A percentile compares a stretch with the other conserved stretches of the same genome.
These are phyloP conservation scores for Shiraia sp. DNA, from an alignment of 2,329 filamentous ascomycete genomes.

Conservation along the genomic window DNA sequence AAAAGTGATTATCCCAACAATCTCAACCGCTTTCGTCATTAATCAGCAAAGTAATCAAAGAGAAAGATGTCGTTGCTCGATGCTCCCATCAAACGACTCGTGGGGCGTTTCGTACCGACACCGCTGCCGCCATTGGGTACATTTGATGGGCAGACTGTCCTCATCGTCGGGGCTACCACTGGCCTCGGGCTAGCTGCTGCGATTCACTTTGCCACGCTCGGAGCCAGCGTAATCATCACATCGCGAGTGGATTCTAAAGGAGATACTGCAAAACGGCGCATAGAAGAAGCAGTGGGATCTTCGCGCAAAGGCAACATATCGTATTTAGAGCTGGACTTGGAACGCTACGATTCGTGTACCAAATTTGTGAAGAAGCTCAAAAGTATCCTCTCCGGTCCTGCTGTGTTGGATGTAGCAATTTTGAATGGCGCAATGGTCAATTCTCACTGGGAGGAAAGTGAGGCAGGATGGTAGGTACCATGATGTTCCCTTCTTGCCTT, in stretches of 20 bases:
- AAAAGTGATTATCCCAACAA: too few relatives aligned
- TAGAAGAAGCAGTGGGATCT: slow-evolving; percentile 8
- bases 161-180: slow-evolving; percentile 44
- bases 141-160: slow-evolving; percentile 40
- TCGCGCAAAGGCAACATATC: slow-evolving; percentile 9
- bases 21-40: too few relatives aligned
- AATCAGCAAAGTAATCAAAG: too few relatives aligned
- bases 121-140: slow-evolving; percentile 8
- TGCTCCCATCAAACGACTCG: slow-evolving; percentile 8
- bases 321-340: slow-evolving; percentile 11
- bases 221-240: slow-evolving; percentile 25
- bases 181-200: slow-evolving; percentile 31
- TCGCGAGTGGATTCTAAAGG: slow-evolving; percentile 10
- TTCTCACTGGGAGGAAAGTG: slow-evolving; percentile 13
- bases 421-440: slow-evolving; percentile 11
- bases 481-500: neutral
- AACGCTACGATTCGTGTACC: slow-evolving; percentile 11
- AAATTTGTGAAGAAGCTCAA: slow-evolving; percentile 12
- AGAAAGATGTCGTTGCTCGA: too few relatives aligned
- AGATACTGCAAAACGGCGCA: slow-evolving; percentile 9
- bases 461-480: slow-evolving; percentile 12
- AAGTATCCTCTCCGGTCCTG: slow-evolving; percentile 3
- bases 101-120: slow-evolving; percentile 11
- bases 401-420: slow-evolving; percentile 9
- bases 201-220: slow-evolving; percentile 27